These are phyloP conservation scores for Tardiomyces depauwii DNA, from an alignment of 1,139 yeast genomes.

Conservation along the genomic window DNA sequence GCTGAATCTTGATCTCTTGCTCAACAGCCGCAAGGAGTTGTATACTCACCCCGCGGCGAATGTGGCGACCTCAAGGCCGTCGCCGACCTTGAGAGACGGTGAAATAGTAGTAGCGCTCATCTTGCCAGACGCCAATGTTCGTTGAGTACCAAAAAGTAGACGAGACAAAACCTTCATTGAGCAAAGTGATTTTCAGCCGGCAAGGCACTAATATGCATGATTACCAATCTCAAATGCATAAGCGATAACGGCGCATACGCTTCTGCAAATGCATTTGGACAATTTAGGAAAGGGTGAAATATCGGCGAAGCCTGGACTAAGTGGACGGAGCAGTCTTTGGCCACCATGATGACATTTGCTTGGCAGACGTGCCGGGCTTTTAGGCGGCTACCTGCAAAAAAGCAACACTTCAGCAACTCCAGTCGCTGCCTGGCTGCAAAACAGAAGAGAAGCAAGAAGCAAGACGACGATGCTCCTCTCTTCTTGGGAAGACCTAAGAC, in stretches of 20 bases:
- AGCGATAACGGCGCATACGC: too few relatives aligned
- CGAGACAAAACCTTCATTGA: not conserved
- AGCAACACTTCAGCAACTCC: too few relatives aligned
- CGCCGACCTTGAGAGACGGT: not conserved
- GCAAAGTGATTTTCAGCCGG: not conserved
- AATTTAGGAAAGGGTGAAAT: too few relatives aligned
- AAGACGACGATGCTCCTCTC: conserved; percentile 9
- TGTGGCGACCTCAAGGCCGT: not conserved
- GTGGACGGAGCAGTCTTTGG: too few relatives aligned
- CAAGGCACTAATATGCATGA: too few relatives aligned
- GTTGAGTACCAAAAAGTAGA: not conserved
- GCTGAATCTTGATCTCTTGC: not conserved
- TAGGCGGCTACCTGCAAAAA: too few relatives aligned
- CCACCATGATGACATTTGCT: too few relatives aligned
- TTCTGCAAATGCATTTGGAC: too few relatives aligned
- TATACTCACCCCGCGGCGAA: not conserved
- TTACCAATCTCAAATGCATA: too few relatives aligned
- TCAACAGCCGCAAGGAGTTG: too few relatives aligned
- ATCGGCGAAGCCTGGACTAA: too few relatives aligned
- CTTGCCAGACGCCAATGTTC: not conserved
- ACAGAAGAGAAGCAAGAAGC: conserved; percentile 7
- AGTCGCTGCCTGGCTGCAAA: not conserved
- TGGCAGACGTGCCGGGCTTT: too few relatives aligned
- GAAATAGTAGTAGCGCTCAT: not conserved
- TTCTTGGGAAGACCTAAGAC: conserved; percentile 94